Percentiles rank a stretch among this genome's conserved stretches.
Conservation (phyloP, 495 filamentous ascomycete species). For the Annulohypoxylon moriforme region DNA sequence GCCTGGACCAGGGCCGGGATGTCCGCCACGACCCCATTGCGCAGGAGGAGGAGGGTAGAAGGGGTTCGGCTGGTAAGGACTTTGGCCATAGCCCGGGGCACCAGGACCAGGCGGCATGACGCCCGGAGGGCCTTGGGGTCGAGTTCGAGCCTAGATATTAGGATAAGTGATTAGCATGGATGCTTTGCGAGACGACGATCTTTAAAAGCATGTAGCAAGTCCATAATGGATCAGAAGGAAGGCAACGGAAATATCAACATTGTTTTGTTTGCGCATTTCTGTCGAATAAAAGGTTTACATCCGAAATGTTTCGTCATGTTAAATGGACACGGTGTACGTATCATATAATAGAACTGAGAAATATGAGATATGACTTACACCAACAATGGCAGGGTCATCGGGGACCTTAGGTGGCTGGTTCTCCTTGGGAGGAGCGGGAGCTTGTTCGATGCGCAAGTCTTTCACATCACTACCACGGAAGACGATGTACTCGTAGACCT, state of each 20-base stretch:
- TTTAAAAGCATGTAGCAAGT: conserved; percentile 10
- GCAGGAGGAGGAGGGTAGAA: conserved; percentile 63
- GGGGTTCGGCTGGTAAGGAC: conserved; percentile 56
- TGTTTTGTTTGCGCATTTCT: conserved; percentile 86
- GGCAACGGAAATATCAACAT: conserved; percentile 99
- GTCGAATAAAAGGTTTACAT: conserved; percentile 81
- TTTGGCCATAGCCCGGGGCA: conserved; percentile 66
- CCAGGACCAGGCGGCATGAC: conserved; percentile 57
- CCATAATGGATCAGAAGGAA: conserved; percentile 86
- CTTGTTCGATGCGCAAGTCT: conserved; percentile 90
- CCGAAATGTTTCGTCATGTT: conserved; percentile 86
- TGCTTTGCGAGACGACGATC: conserved; percentile 6
- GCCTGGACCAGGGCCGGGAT: conserved; percentile 50
- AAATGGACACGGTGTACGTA: conserved; percentile 23
- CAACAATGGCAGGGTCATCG: conserved; percentile 96
- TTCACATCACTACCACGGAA: conserved; percentile 99
- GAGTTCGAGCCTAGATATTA: conserved; percentile 53
- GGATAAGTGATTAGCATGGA: conserved; percentile 40
- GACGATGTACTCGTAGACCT: conserved; percentile 98
- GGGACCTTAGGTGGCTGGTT: conserved; percentile 81
- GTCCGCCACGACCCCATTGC: conserved; percentile 69
- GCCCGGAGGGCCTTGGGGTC: conserved; percentile 45
- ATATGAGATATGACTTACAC: conserved; percentile 73
- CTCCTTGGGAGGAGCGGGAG: conserved; percentile 71
- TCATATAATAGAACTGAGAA: background rate